These are phyloP conservation scores for Tieghemiomyces parasiticus DNA, from an alignment of 192 early-diverging fungal species.

Conservation along the genomic window DNA sequence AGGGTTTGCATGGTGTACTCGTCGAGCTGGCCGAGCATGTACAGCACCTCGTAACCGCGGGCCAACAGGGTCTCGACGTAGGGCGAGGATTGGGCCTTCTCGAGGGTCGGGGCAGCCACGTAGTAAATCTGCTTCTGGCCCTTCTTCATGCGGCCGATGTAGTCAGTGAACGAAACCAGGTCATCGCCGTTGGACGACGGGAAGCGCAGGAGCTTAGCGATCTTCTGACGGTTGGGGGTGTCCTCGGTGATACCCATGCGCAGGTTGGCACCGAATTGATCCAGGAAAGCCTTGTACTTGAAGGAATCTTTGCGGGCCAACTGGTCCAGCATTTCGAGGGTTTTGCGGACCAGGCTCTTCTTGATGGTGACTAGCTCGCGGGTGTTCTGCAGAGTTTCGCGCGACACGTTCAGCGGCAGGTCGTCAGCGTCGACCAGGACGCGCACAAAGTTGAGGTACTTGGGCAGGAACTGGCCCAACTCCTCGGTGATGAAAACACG, in stretches of 20 bases:
- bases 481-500: slow-evolving; percentile 97
- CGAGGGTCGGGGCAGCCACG: slow-evolving; percentile 52
- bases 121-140: slow-evolving; percentile 86
- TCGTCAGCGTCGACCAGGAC: slow-evolving; percentile 95
- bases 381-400: slow-evolving; percentile 91
- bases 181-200: slow-evolving; percentile 36
- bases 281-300: slow-evolving; percentile 57
- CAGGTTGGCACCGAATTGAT: slow-evolving; percentile 54
- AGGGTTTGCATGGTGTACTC: slow-evolving; percentile 65
- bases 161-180: slow-evolving; percentile 47
- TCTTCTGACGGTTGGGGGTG: slow-evolving; percentile 43
- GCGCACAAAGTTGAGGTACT: slow-evolving; percentile 84
- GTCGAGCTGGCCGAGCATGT: slow-evolving; percentile 59
- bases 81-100: slow-evolving; percentile 66
- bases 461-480: slow-evolving; percentile 67
- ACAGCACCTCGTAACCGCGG: slow-evolving; percentile 80
- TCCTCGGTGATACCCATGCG: slow-evolving; percentile 90
- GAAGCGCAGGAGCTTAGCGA: slow-evolving; percentile 74
- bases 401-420: slow-evolving; percentile 92
- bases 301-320: slow-evolving; percentile 43
- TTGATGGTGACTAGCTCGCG: slow-evolving; percentile 63
- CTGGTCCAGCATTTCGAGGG: slow-evolving; percentile 69
- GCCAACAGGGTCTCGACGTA: slow-evolving; percentile 81
- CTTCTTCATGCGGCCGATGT: slow-evolving; percentile 77
- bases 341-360: slow-evolving; percentile 78